Conservation (phyloP, 495 filamentous ascomycete genomes). For the Usnea hakonensis region DNA sequence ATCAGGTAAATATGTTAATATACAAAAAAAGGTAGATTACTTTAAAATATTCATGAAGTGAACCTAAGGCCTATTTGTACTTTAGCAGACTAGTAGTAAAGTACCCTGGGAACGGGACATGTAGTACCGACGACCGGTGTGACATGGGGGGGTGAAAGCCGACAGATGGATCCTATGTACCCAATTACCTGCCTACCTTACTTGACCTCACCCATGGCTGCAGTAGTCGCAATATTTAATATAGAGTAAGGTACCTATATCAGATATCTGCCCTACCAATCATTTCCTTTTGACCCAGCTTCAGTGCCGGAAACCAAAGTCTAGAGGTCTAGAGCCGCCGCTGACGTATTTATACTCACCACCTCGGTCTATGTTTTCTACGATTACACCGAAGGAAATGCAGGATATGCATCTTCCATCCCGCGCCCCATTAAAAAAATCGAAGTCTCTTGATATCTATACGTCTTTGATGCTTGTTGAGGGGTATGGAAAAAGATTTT, state of each 20-base stretch:
- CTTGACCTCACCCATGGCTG: too few relatives aligned
- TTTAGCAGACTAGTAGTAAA: too few relatives aligned
- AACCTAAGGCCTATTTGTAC: too few relatives aligned
- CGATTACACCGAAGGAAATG: background rate
- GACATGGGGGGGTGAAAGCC: background rate
- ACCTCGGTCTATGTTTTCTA: background rate
- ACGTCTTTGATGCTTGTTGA: too few relatives aligned
- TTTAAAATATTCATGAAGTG: too few relatives aligned
- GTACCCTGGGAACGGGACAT: too few relatives aligned
- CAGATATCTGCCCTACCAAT: background rate
- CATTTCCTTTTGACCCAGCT: background rate
- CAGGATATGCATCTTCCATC: background rate
- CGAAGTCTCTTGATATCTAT: too few relatives aligned
- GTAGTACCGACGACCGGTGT: background rate
- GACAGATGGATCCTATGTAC: too few relatives aligned
- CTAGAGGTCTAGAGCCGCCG: background rate
- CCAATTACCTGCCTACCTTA: too few relatives aligned
- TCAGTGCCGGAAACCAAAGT: background rate
- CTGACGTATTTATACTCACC: background rate
- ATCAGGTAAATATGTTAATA: background rate
- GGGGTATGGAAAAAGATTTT: background rate
- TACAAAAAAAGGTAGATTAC: too few relatives aligned
- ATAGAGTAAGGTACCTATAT: too few relatives aligned
- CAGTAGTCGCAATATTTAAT: background rate
- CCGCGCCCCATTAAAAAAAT: too few relatives aligned